Base-by-base conservation (phyloP, 73 alveolate genomes). In the Paramecium tetraurelia region DNA sequence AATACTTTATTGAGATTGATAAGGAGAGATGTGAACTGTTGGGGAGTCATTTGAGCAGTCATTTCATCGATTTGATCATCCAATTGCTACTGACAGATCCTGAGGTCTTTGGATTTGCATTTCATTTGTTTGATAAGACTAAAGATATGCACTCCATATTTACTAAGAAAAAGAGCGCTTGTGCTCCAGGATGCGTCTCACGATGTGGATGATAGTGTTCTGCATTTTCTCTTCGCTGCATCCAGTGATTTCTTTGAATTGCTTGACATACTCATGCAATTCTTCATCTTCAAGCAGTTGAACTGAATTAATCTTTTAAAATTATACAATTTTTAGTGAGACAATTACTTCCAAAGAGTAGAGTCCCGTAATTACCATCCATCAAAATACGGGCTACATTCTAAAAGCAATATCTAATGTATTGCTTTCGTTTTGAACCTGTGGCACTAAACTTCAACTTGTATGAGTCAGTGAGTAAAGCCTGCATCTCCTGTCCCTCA, bases 261-360 rank as follows among this genome's bases (percentile, higher is more conserved):
- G 38, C 44, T 89, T 83, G 1, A 89, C 71, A 89, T 83, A 89
- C 53, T 83, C 87, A 89, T 89, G 48, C 20, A 89, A 89, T 72
- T 89, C 94, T 44, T 89, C 92, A 44, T 89, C 94, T 57, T 89
- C 94, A 29, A 89, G 38, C 24, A 40, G 36, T 40, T 89, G 59
- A 36, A 71, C 86, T 89, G 53, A 29, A 43, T 24, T 71, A 31
- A 21, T 40, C 38, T 24, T 16, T 21, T n/a, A 21, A 40, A 38
- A 53, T 31, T 44, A 27, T 86, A 89, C 94, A 77, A 71, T 89
- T 83, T 58, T 38, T 89, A 24, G 43, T 5, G 18, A 38, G 46
- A 41, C 80, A 63, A 29, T 89, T 29, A 24, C 48, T 59, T 27
- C 94, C 94, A 44, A 70, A 89, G 11, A 89, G 48, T 10, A 89